Base-by-base conservation (phyloP, 352 stramenopile genomes). In the Pythium volutum region DNA sequence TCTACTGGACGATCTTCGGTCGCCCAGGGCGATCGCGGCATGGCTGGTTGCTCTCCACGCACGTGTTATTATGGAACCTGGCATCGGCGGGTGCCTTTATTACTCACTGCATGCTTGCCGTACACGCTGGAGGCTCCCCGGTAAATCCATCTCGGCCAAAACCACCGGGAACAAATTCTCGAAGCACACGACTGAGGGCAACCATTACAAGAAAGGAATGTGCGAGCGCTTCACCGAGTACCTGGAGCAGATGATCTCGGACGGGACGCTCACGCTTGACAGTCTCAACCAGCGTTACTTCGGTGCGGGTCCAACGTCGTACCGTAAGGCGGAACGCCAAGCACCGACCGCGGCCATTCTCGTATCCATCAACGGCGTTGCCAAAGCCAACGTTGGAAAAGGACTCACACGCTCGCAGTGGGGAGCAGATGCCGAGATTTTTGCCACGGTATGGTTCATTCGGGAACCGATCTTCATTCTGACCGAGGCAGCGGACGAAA, bases 381-480 rank as follows among this genome's bases (percentile, higher is more conserved):
- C 9, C 10, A 9, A 5, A 2, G 20, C 26, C 1, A 41, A 38
- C 5, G 1, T 59, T 18, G 2, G 1, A 8, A 18, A 27, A 11
- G 50, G 50, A 3, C 39, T 59, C 38, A 29, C 4, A 0, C 3
- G 20, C 3, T 10, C 14, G 3, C 52, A 59, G 16, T 59, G 52
- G 52, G 52, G 38, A 11, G 52, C 15, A 16, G 52, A 59, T 16
- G 52, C 31, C 16, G 38, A 49, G 6, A 15, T 59, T 1, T 39
- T 59, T n/a, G 25, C 23, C 16, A 6, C 16, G 14, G 52, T 59
- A 14, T 59, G 52, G 52, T 50, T 34, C 27, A 27, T 41, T 26
- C 39, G 38, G 2, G 52, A 59, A n/a, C 52, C 52, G 25, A 3
- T 59, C 23, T 41, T 59, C 26, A n/a, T 51, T 22, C 48, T 59